phyloP scores from a whole-genome alignment of 495 filamentous ascomycete genomes.

The Neurospora sublineolata region DNA sequence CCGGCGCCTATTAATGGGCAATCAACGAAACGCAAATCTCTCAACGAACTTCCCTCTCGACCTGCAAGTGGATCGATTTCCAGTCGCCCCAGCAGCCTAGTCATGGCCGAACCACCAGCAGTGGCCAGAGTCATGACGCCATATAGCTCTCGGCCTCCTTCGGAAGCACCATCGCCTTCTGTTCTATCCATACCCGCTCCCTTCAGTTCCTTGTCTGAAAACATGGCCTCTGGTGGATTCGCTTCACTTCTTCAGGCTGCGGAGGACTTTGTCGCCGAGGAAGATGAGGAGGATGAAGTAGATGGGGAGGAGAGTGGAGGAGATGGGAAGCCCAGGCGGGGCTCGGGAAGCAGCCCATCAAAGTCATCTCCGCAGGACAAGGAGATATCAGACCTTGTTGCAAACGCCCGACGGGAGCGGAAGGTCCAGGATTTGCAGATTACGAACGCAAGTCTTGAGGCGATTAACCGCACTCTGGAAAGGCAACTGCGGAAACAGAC shows the following conservation, averaged over 20 bases:
- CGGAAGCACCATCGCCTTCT: constrained; percentile 13
- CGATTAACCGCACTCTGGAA: constrained; percentile 93
- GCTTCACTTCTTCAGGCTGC: constrained; percentile 38
- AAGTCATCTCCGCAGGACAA: constrained; percentile 36
- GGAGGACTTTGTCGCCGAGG: constrained; percentile 33
- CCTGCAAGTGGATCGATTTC: constrained; percentile 5
- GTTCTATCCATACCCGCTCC: constrained; percentile 1
- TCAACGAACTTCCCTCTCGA: constrained; percentile 1
- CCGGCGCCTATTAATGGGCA: neutral
- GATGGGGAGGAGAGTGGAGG: constrained; percentile 7
- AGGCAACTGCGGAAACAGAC: constrained; percentile 84
- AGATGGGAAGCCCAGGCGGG: constrained; percentile 17
- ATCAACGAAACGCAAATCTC: constrained; percentile 2
- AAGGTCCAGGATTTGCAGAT: constrained; percentile 98
- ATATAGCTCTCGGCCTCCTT: constrained; percentile 13
- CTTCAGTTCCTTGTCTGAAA: constrained; percentile 5
- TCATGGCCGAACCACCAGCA: constrained; percentile 16
- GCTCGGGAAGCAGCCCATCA: constrained; percentile 39
- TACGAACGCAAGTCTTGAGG: constrained; percentile 86
- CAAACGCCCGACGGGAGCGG: constrained; percentile 78
- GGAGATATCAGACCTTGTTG: constrained; percentile 54
- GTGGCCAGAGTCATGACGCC: constrained; percentile 11
- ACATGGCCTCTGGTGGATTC: constrained; percentile 15
- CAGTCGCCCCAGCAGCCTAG: constrained; percentile 16
- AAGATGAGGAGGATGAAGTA: constrained; percentile 6